A percentile compares a stretch with the other conserved stretches of the same genome.
Conservation (phyloP, 495 filamentous ascomycete genomes). For the Neurospora sublineolata region DNA sequence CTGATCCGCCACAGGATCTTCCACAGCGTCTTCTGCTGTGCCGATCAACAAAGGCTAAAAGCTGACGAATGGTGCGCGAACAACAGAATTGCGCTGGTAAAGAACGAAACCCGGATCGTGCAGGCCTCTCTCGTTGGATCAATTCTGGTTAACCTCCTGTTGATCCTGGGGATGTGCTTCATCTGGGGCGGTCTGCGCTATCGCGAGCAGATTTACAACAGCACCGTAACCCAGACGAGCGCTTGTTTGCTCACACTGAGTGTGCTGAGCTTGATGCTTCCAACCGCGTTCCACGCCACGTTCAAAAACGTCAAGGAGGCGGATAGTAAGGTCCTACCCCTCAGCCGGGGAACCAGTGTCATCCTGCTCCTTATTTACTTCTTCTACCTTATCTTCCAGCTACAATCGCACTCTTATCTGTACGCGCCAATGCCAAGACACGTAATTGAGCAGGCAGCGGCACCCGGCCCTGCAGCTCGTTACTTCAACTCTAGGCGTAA, state of each 20-base stretch:
- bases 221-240: slow-evolving; percentile 86
- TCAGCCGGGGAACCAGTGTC: slow-evolving; percentile 79
- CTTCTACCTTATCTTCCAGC: slow-evolving; percentile 76
- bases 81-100: slow-evolving; percentile 14
- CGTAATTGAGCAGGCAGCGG: slow-evolving; percentile 77
- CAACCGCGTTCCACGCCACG: slow-evolving; percentile 77
- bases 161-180: slow-evolving; percentile 87
- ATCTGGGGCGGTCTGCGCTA: slow-evolving; percentile 72
- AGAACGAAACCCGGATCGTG: slow-evolving; percentile 77
- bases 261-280: slow-evolving; percentile 58
- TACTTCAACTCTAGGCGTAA: slow-evolving; percentile 43
- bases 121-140: slow-evolving; percentile 83
- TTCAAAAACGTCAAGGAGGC: slow-evolving; percentile 49
- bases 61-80: not conserved
- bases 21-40: not conserved
- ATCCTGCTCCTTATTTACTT: slow-evolving; percentile 71
- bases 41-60: slow-evolving; percentile 11
- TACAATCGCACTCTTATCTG: slow-evolving; percentile 82
- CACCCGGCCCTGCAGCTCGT: slow-evolving; percentile 66
- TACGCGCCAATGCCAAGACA: slow-evolving; percentile 80
- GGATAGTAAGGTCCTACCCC: slow-evolving; percentile 56
- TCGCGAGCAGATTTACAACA: slow-evolving; percentile 88
- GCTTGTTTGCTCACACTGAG: slow-evolving; percentile 78
- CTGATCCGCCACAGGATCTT: not conserved
- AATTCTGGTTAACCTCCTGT: slow-evolving; percentile 72